Evolutionary conservation across 768 basidiomycete genomes (phyloP), one percentile per base, ranked within the genome.

Genomic region (Phaffia australis): DNA sequence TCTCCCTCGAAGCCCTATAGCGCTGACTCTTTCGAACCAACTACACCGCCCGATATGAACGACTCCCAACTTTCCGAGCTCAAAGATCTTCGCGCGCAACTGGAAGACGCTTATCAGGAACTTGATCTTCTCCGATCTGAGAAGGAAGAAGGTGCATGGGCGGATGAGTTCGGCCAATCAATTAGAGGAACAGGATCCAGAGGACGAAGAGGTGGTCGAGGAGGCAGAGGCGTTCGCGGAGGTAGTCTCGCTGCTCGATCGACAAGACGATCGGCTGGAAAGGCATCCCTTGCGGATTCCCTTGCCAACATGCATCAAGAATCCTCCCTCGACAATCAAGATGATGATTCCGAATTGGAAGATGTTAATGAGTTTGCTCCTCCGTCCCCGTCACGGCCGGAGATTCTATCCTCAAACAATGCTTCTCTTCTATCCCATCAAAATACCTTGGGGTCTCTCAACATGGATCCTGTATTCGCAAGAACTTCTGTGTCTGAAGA

Each of bases 41-140:
- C 48, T 4, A 6, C 23, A 25, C 58, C 48, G 29, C 21, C 14
- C 29, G 56, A 56, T 8, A 25, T 23, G 25, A 30, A 56, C 49
- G 25, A 9, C 56, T 49, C 48, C 1, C 48, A n/a, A 25, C 59
- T 60, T 42, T 60, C 27, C 52, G 65, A 66, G 27, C 25, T 70
- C 47, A 66, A 70, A 27, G 67, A 71, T 30, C 72, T 74, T 27
- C 75, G 74, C 19, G 58, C 70, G 9, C 69, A 71, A 55, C 70
- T 77, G 18, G 73, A 71, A 11, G 68, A 70, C 21, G 72, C 75
- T 9, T 69, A 72, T 50, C 57, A 62, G 18, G 75, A 77, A 65
- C 70, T 77, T 51, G 70, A 71, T 16, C 60, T 52, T 15, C 71
- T 75, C 50, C 70, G 73, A 32, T 60, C 30, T 8, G 63, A 60